Evolutionary conservation across 2,329 filamentous ascomycete genomes (phyloP), one percentile per base, ranked within the genome.

Genomic region (Cladophialophora bantiana): DNA sequence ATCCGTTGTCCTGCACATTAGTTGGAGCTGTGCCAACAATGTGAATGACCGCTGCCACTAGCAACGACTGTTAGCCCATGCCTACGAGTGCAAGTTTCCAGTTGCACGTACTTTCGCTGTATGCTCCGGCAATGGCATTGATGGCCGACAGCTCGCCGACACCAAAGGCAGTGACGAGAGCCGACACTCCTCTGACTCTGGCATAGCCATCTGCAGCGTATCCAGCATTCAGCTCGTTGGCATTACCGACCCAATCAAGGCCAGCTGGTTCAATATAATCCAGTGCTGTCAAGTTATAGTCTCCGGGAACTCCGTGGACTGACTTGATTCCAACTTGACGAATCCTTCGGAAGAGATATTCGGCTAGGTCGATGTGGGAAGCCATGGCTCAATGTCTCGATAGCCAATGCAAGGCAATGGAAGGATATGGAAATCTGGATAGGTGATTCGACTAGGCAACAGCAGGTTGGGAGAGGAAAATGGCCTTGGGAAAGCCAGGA

Each of bases 131-230:
- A 20, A 77, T 72, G 35, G 75, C 76, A 67, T 78, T 78, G 66
- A 78, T 73, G 12, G 74, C 72, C 59, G 74, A 76, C 26, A 83
- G 76, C 68, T 84, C 83, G 7, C 86, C 87, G 1, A 89, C 86
- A 4, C 86, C 87, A 71, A 87, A 87, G 0, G 86, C 88, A 0
- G 87, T 89, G 36, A 88, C 2, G 84, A 73, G 38, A 1, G 68
- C 71, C 38, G 70, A 67, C 4, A 72, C 61, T 35, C 71, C 71
- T 56, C 60, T 38, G 67, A 92, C 84, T 69, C 90, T 85, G 64
- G 90, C 90, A 75, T 93, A 93, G 31, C 90, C 91, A 79, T 93
- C 91, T n/a, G 91, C 89, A 34, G 90, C 90, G 74, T 93, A 93
- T 18, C 88, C 89, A 62, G 84, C 85, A 75, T 87, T 87, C 61